Evolutionary conservation across 495 filamentous ascomycete species (phyloP).

Genomic region (Aspergillus ostianus): DNA sequence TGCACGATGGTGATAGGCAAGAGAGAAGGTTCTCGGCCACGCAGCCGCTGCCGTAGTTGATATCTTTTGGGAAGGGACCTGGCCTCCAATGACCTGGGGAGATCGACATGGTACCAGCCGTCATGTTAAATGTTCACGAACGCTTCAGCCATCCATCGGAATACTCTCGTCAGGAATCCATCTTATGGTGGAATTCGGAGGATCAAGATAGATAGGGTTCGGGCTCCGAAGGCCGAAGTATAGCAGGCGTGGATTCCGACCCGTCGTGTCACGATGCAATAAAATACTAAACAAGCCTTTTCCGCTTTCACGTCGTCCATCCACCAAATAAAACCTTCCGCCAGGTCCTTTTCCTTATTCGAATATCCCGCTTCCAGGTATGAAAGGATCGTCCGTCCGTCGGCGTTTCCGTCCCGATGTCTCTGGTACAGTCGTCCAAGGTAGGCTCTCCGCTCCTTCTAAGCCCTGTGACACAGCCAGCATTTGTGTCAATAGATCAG

Average conservation of each 20-base stretch:
- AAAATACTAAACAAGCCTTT: no score
- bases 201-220: background rate
- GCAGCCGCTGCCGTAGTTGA: background rate
- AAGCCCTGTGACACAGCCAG: background rate
- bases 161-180: no score
- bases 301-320: no score
- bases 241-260: background rate
- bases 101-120: no score
- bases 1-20: background rate
- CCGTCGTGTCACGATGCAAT: no score
- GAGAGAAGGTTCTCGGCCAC: background rate
- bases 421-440: background rate
- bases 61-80: background rate
- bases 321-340: no score
- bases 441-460: background rate
- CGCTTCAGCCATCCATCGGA: no score
- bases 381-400: background rate
- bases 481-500: background rate
- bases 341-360: background rate
- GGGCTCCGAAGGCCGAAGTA: background rate
- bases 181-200: background rate
- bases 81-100: background rate
- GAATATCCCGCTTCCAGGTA: background rate
- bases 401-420: background rate
- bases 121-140: no score